phyloP scores from a whole-genome alignment of 805 yeast genomes.

The Myxozyma monticola region DNA sequence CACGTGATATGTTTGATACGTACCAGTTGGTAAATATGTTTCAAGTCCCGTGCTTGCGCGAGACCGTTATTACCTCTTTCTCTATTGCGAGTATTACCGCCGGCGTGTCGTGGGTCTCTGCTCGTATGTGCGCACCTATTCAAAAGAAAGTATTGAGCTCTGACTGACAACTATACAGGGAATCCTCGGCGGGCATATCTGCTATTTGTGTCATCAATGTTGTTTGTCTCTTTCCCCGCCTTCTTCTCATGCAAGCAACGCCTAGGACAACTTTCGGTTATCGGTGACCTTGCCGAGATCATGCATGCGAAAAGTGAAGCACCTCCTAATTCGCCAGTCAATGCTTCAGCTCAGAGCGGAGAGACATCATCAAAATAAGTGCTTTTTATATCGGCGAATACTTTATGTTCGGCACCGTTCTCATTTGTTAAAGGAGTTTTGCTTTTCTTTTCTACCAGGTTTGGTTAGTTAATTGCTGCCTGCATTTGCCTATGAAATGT shows the following conservation, averaged over 20 bases:
- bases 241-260: conserved; percentile 10
- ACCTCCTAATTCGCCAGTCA: too few species aligned
- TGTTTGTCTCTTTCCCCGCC: conserved; percentile 9
- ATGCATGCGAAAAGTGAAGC: too few species aligned
- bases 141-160: neutral
- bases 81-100: conserved; percentile 9
- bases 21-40: conserved; percentile 20
- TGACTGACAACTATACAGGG: neutral
- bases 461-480: too few species aligned
- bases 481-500: too few species aligned
- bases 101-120: conserved; percentile 10
- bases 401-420: too few species aligned
- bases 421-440: too few species aligned
- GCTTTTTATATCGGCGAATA: too few species aligned
- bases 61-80: conserved; percentile 13
- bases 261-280: neutral
- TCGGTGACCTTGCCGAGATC: neutral
- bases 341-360: too few species aligned
- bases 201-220: neutral
- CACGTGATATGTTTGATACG: conserved; percentile 8
- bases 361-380: too few species aligned
- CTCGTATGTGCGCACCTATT: conserved; percentile 3
- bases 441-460: too few species aligned
- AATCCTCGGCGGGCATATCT: conserved; percentile 8
- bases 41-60: conserved; percentile 14